These are phyloP conservation scores for Sporothrix dimorphospora DNA, from an alignment of 2,329 filamentous ascomycete species.

Conservation along the genomic window DNA sequence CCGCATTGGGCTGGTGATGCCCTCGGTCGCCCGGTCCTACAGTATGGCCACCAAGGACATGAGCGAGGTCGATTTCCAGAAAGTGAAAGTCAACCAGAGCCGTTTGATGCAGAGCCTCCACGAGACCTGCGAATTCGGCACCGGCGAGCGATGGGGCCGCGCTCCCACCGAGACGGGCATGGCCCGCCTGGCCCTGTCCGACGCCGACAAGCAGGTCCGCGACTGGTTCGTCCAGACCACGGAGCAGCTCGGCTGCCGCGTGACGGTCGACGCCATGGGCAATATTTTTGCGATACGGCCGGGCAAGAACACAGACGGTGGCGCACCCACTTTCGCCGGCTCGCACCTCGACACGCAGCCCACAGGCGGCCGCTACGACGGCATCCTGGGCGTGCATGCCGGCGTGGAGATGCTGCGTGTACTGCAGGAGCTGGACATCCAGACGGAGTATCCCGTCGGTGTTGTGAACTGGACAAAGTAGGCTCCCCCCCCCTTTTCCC, in stretches of 20 bases:
- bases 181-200: slow-evolving; percentile 71
- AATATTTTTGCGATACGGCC: slow-evolving; percentile 77
- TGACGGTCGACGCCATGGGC: slow-evolving; percentile 75
- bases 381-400: slow-evolving; percentile 61
- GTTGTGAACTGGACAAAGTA: slow-evolving; percentile 80
- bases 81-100: slow-evolving; percentile 26
- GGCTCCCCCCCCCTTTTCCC: no score
- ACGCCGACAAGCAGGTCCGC: slow-evolving; percentile 71
- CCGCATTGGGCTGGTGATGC: no score
- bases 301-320: slow-evolving; percentile 61
- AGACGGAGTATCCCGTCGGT: slow-evolving; percentile 72
- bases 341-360: slow-evolving; percentile 71
- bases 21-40: not conserved
- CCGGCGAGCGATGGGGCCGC: slow-evolving; percentile 66
- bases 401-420: slow-evolving; percentile 73
- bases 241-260: slow-evolving; percentile 64
- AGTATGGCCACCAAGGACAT: slow-evolving; percentile 26
- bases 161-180: slow-evolving; percentile 71
- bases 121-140: slow-evolving; percentile 32
- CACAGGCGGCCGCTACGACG: slow-evolving; percentile 35
- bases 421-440: slow-evolving; percentile 66
- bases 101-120: slow-evolving; percentile 32
- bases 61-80: slow-evolving; percentile 20
- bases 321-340: slow-evolving; percentile 67
- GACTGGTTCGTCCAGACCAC: slow-evolving; percentile 75